A percentile compares a stretch with the other conserved stretches of the same genome.
Evolutionary conservation across 495 filamentous ascomycete species (phyloP).

Genomic region (Talaromyces liani): DNA sequence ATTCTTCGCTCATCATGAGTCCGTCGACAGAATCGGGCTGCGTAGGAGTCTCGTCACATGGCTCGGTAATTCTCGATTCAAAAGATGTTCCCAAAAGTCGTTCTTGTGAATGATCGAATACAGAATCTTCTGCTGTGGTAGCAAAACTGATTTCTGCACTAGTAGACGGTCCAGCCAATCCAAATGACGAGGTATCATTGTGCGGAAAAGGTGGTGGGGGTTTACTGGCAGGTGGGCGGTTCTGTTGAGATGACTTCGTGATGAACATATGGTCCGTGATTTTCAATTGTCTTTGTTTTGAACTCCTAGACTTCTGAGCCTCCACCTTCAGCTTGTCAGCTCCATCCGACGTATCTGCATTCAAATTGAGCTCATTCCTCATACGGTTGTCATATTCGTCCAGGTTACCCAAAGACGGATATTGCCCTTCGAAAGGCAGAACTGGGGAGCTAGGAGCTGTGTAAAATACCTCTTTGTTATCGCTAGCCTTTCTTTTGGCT

Average conservation of each 20-base stretch:
- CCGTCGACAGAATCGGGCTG: conserved; percentile 28
- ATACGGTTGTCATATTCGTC: conserved; percentile 10
- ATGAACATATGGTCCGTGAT: conserved; percentile 14
- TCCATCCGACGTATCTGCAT: conserved; percentile 1
- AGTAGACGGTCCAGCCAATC: not conserved
- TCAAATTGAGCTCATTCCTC: conserved; percentile 6
- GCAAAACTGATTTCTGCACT: conserved; percentile 17
- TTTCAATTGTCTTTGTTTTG: conserved; percentile 13
- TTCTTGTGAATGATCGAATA: conserved; percentile 12
- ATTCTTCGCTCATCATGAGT: conserved; percentile 19
- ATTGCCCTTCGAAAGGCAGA: conserved; percentile 9
- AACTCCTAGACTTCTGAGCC: not conserved
- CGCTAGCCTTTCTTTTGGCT: conserved; percentile 14
- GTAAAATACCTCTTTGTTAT: conserved; percentile 28
- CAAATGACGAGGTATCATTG: not conserved
- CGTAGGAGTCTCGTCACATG: conserved; percentile 19
- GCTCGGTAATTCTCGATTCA: conserved; percentile 25
- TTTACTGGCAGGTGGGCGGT: not conserved
- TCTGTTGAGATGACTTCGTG: conserved; percentile 4
- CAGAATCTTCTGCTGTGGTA: conserved; percentile 18
- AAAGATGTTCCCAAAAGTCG: conserved; percentile 21
- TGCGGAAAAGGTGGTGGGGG: not conserved
- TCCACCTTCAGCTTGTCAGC: conserved; percentile 8
- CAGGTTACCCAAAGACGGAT: conserved; percentile 5
- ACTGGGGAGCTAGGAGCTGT: conserved; percentile 34